Evolutionary conservation across 1,284 basidiomycete genomes (phyloP).

Genomic region (Apiotrichum gracile): DNA sequence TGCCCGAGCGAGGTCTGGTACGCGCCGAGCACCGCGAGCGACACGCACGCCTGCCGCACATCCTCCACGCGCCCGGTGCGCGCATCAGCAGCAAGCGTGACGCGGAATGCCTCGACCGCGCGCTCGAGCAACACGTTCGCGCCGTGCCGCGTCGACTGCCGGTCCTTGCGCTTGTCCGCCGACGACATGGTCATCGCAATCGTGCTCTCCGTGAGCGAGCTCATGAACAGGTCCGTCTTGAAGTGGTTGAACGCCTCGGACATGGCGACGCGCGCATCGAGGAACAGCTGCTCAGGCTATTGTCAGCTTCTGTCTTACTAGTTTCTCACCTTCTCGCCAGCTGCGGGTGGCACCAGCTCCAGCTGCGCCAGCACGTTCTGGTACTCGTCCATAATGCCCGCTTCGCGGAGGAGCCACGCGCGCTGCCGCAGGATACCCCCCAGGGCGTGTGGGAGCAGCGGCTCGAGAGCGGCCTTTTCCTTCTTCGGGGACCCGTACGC

Average conservation of each 20-base stretch:
- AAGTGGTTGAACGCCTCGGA: constrained; percentile 70
- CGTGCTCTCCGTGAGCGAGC: constrained; percentile 75
- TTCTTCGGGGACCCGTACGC: constrained; percentile 36
- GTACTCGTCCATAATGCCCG: constrained; percentile 53
- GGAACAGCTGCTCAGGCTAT: constrained; percentile 64
- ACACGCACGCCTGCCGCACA: constrained; percentile 65
- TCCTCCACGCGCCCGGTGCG: constrained; percentile 60
- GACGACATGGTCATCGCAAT: constrained; percentile 78
- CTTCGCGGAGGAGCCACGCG: constrained; percentile 66
- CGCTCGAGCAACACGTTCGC: constrained; percentile 59
- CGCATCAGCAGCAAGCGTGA: constrained; percentile 57
- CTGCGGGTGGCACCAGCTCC: constrained; percentile 22
- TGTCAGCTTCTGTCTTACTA: neutral
- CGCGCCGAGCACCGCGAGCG: constrained; percentile 63
- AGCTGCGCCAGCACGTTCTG: constrained; percentile 56
- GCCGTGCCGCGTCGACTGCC: constrained; percentile 53
- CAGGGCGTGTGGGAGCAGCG: constrained; percentile 61
- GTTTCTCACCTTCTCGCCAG: constrained; percentile 24
- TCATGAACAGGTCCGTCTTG: constrained; percentile 76
- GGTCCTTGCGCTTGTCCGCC: constrained; percentile 51
- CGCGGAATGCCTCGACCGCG: constrained; percentile 66
- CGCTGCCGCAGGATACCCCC: constrained; percentile 65
- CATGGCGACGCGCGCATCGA: constrained; percentile 67
- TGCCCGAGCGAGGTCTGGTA: constrained; percentile 74
- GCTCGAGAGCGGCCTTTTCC: constrained; percentile 52